These are phyloP conservation scores for Lepidium campestre DNA, from an alignment of 441 rosid genomes.

Conservation along the genomic window DNA sequence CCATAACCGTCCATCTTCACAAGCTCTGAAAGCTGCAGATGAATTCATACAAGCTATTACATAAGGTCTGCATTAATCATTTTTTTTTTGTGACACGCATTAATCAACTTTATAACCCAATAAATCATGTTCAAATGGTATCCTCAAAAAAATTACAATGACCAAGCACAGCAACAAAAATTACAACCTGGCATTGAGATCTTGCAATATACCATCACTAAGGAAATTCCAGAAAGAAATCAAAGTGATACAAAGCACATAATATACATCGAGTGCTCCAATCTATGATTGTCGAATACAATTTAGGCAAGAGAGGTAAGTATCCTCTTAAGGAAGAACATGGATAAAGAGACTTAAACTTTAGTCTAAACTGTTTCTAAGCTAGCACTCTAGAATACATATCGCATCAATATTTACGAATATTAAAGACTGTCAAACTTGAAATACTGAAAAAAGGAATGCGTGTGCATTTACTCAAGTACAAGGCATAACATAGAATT, in stretches of 20 bases:
- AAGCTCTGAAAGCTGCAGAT: conserved; percentile 91
- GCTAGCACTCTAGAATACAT: not conserved
- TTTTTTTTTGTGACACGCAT: no score
- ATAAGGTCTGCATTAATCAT: conserved; percentile 1
- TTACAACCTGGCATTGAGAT: not conserved
- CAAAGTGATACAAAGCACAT: conserved; percentile 1
- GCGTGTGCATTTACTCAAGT: not conserved
- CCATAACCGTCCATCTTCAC: conserved; percentile 95
- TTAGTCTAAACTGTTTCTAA: not conserved
- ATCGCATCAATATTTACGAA: conserved; percentile 1
- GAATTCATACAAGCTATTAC: conserved; percentile 24
- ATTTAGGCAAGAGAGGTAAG: not conserved
- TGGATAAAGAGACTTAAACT: not conserved
- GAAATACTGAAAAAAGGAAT: not conserved
- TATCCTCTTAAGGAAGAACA: not conserved
- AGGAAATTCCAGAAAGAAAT: conserved; percentile 2
- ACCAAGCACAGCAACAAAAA: not conserved
- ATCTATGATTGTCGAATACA: conserved; percentile 3
- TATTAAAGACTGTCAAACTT: not conserved
- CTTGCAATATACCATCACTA: not conserved
- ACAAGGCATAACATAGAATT: conserved; percentile 1
- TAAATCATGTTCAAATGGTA: not conserved
- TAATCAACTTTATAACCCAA: conserved; percentile 8
- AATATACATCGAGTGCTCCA: not conserved
- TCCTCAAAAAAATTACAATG: not conserved